These are phyloP conservation scores for Aspergillus nidulans DNA, from an alignment of 495 filamentous ascomycete species.

Conservation along the genomic window DNA sequence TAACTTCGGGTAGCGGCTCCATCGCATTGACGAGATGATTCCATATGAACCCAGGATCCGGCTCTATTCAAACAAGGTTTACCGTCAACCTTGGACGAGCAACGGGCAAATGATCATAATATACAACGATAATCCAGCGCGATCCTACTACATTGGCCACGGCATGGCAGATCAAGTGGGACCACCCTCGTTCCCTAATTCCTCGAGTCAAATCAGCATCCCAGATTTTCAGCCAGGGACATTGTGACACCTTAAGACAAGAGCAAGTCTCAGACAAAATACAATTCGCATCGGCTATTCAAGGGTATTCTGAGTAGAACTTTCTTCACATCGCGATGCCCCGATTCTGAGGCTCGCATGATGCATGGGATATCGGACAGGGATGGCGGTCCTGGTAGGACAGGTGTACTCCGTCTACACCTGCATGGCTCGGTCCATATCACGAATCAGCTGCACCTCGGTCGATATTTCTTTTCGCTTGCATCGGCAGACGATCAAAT, in stretches of 20 bases:
- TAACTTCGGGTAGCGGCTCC: not conserved
- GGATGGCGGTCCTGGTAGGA: not conserved
- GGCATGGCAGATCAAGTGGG: slow-evolving; percentile 7
- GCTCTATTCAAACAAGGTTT: not conserved
- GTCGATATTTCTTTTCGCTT: slow-evolving; percentile 2
- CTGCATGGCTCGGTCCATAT: not conserved
- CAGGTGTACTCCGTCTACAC: not conserved
- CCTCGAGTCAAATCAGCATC: not conserved
- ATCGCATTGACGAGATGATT: not conserved
- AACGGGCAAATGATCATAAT: not conserved
- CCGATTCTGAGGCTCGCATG: not conserved
- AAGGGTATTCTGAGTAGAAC: not conserved
- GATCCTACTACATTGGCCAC: not conserved
- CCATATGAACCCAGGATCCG: not conserved
- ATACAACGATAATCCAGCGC: not conserved
- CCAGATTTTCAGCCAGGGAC: not conserved
- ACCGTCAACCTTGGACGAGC: not conserved
- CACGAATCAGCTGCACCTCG: not conserved
- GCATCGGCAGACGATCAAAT: slow-evolving; percentile 4
- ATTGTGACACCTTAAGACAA: not conserved
- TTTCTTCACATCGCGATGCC: not conserved
- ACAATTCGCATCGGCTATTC: not conserved
- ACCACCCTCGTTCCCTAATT: too few relatives aligned
- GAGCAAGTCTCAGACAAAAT: too few relatives aligned
- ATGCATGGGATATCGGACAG: not conserved